Base-by-base conservation (phyloP, 2,329 filamentous ascomycete genomes). In the Tolypocladium tundrense region DNA sequence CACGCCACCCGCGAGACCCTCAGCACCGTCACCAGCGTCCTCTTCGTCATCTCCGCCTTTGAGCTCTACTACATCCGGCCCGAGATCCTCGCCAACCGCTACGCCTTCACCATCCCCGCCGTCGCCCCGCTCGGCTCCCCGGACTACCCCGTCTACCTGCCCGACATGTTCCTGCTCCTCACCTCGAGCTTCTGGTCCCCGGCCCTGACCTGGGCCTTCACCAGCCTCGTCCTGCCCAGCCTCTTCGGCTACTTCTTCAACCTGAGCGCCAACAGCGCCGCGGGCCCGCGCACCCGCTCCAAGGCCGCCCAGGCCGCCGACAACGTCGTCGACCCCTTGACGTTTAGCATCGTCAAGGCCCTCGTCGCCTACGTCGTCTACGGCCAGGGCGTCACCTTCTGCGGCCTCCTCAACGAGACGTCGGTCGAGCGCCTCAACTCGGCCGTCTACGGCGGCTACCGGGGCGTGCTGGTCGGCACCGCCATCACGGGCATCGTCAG, bases 171-270 rank as follows among this genome's bases (percentile, higher is more conserved):
- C 72, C 73, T 87, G 37, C 76, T 97, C 10, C 73, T 96, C 42
- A 89, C 88, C 1, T 76, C 81, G 43, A 81, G 82, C 33, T 97
- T 96, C 80, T 97, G 93, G 93, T 86, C 83, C 0, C 88, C 92
- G 0, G 84, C 88, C 57, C 78, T 86, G 9, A 79, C 91, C 24
- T 97, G 92, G 91, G 70, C 84, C 6, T 70, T 86, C 41, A 94
- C 91, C 11, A 88, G 84, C 68, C 72, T 90, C 57, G 67, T 89
- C 50, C 63, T 93, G 35, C 93, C 93, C 1, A 76, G 86, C 54
- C 61, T 88, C 39, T 78, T 85, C 48, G 90, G 89, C 33, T 97
- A 94, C 77, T 96, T 97, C 71, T 88, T 96, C 82, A 97, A 97
- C 73, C 73, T 97, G 67, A 90, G 86, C 43, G 75, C 78, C 54